Evolutionary conservation across 805 yeast genomes (phyloP), one percentile per base, ranked within the genome.

Genomic region (Torulaspora quercuum): DNA sequence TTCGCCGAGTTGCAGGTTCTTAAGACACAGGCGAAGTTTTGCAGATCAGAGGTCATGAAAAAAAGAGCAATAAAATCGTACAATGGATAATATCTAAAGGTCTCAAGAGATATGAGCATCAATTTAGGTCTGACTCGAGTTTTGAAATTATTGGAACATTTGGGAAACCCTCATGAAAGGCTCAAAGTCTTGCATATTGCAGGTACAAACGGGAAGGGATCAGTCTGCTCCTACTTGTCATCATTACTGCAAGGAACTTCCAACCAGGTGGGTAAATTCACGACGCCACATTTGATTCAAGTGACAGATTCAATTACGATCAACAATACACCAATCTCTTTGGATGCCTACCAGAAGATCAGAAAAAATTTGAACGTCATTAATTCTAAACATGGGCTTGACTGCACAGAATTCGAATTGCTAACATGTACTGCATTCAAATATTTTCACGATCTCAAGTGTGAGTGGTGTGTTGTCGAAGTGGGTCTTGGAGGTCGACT

Each of bases 161-260:
- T 88, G 13, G 87, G 86, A 0, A 74, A 78, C 49, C 97, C 95
- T 0, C 92, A 86, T 25, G 49, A 58, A 10, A 49, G 64, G 4
- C 76, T 77, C 52, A 74, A 75, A 43, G 78, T 87, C 0, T 66
- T 92, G n/a, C 98, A 92, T 55, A 73, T 92, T 3, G 96, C 96
- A 0, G 98, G 98, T 0, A 90, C 98, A 6, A 90, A 90, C 55
- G 98, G 98, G 0, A 90, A 90, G 55, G 98, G 98, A 0, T 88
- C 97, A 0, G 84, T 89, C 0, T 78, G 95, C 41, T 80, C 96
- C 0, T 89, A 88, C 55, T 41, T 92, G 6, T 70, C 87, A 3
- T 76, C 87, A 11, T 68, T 81, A 2, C 59, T 89, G 16, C 68
- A 75, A 13, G 56, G 59, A 9, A 37, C 39, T 67, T 27, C 19